Conservation (phyloP, 116 monocot species). For the Dioscorea cayenensis region DNA sequence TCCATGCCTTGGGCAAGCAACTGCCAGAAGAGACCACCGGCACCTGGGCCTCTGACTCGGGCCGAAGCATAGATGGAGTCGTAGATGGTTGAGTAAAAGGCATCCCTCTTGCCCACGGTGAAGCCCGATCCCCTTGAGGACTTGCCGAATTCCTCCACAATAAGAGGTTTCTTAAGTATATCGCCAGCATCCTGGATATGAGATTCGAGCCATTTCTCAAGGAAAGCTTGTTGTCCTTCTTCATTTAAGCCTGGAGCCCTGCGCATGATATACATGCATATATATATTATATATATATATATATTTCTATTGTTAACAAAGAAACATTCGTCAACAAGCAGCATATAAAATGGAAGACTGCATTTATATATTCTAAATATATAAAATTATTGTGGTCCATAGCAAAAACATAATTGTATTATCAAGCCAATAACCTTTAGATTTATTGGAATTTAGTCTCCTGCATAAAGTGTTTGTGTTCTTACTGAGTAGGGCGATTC, state of each 20-base stretch:
- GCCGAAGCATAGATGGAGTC: slow-evolving; percentile 63
- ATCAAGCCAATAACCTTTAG: too few relatives aligned
- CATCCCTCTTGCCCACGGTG: slow-evolving; percentile 51
- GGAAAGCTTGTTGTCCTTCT: slow-evolving; percentile 45
- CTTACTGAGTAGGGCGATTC: too few relatives aligned
- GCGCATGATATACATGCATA: too few relatives aligned
- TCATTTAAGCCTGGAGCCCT: slow-evolving; percentile 51
- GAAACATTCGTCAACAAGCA: too few relatives aligned
- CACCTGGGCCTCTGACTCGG: slow-evolving; percentile 48
- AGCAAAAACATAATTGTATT: too few relatives aligned
- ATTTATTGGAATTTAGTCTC: too few relatives aligned
- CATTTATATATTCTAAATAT: too few relatives aligned
- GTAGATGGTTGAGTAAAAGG: slow-evolving; percentile 45
- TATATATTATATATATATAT: too few relatives aligned
- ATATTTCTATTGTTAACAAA: too few relatives aligned
- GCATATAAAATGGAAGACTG: too few relatives aligned
- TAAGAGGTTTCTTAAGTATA: slow-evolving; percentile 51
- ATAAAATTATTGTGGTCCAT: too few relatives aligned
- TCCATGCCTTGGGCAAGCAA: slow-evolving; percentile 69
- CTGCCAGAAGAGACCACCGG: slow-evolving; percentile 86
- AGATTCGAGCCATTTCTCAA: slow-evolving; percentile 57
- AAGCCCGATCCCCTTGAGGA: slow-evolving; percentile 66
- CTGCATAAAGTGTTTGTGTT: too few relatives aligned
- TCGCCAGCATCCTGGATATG: slow-evolving; percentile 54
- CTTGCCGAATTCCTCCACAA: slow-evolving; percentile 79